Evolutionary conservation across 1,284 basidiomycete species (phyloP).

Genomic region (Anthracocystis walkeri): DNA sequence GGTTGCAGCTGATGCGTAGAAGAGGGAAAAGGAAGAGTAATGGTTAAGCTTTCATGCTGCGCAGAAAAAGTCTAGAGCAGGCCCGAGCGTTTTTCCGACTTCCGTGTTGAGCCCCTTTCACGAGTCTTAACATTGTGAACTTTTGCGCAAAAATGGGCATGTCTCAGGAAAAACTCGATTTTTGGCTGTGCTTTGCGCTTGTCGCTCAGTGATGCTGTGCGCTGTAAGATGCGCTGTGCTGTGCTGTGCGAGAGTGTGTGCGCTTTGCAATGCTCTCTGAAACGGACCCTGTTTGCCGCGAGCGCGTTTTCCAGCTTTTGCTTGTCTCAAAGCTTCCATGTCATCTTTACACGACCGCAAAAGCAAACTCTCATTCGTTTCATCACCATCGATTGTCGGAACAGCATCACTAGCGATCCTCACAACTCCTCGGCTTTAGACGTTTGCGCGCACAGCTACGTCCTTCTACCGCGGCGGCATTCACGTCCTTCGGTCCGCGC

Average conservation of each 20-base stretch:
- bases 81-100: slow-evolving; percentile 23
- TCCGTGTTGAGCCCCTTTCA: slow-evolving; percentile 4
- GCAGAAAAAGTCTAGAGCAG: not conserved
- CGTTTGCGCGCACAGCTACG: too few species aligned
- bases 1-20: not conserved
- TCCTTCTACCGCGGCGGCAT: not conserved
- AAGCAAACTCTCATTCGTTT: not conserved
- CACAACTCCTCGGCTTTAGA: not conserved
- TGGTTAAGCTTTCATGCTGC: not conserved
- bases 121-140: not conserved
- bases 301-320: slow-evolving; percentile 13
- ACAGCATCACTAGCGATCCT: not conserved
- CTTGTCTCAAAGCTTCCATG: slow-evolving; percentile 11
- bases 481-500: slow-evolving; percentile 1
- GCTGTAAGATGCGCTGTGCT: slow-evolving; percentile 4
- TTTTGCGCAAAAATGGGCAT: too few species aligned
- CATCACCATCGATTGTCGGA: not conserved
- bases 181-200: slow-evolving; percentile 3
- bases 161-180: not conserved
- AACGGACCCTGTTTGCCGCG: slow-evolving; percentile 19
- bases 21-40: not conserved
- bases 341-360: not conserved
- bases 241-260: not conserved
- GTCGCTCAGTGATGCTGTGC: not conserved
- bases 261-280: not conserved